Conservation (phyloP, 2,329 filamentous ascomycete genomes). For the Cladosporium oxysporum region DNA sequence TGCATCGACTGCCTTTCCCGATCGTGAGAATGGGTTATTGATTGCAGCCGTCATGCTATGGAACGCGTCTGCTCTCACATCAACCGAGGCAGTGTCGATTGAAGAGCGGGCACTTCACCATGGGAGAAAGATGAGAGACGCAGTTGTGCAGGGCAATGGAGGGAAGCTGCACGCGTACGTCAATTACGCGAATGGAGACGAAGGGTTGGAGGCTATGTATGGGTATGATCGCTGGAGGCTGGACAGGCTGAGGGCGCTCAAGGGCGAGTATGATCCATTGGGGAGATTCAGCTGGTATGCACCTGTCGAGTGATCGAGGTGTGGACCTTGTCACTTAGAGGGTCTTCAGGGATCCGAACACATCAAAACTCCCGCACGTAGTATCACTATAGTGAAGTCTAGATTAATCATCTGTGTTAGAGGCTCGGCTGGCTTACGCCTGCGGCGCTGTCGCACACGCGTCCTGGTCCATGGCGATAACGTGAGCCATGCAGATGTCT, state of each 20-base stretch:
- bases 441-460: not conserved
- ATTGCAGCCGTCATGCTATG: not conserved
- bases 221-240: constrained; percentile 38
- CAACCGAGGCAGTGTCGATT: not conserved
- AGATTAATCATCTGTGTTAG: not conserved
- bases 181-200: constrained; percentile 40
- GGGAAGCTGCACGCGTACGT: constrained; percentile 35
- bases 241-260: constrained; percentile 35
- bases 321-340: not conserved
- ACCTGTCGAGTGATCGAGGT: constrained; percentile 22
- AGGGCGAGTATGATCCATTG: constrained; percentile 39
- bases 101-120: not conserved
- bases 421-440: not conserved
- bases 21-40: constrained; percentile 12
- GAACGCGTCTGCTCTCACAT: not conserved
- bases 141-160: constrained; percentile 21
- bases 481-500: not conserved
- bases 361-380: not conserved
- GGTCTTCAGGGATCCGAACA: not conserved
- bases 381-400: not conserved
- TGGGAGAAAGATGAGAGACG: not conserved
- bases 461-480: not conserved
- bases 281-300: constrained; percentile 37
- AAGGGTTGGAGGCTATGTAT: constrained; percentile 35
- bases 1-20: constrained; percentile 9